Conservation (phyloP, 2,329 filamentous ascomycete genomes). For the Cryphonectria parasitica region DNA sequence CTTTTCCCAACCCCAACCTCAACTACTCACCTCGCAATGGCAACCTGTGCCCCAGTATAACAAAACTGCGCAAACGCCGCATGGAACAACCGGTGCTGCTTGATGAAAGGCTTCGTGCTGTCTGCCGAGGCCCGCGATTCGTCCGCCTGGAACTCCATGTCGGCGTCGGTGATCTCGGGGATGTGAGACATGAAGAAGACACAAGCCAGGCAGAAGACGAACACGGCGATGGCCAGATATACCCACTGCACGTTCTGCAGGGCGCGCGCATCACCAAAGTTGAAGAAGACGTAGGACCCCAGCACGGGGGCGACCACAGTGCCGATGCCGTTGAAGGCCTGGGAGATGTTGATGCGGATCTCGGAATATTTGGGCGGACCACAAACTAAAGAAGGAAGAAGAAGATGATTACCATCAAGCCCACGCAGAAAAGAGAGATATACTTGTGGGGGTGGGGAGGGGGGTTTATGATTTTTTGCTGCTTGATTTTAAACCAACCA, state of each 20-base stretch:
- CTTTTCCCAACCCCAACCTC: background rate
- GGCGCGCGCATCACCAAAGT: constrained; percentile 57
- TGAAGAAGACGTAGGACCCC: constrained; percentile 75
- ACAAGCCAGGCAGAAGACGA: constrained; percentile 67
- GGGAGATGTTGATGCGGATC: constrained; percentile 74
- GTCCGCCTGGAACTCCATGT: constrained; percentile 65
- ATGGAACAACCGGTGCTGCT: constrained; percentile 77
- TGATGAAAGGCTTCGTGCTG: constrained; percentile 62
- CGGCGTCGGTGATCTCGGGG: constrained; percentile 73
- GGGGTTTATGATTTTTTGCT: no score
- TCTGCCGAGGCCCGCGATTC: constrained; percentile 57
- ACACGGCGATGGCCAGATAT: constrained; percentile 73
- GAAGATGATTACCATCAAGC: no score
- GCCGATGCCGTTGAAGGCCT: constrained; percentile 77
- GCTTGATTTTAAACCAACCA: background rate
- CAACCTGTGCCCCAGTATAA: constrained; percentile 74
- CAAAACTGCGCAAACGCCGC: constrained; percentile 78
- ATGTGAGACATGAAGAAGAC: constrained; percentile 71
- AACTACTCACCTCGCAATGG: constrained; percentile 51
- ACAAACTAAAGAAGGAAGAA: constrained; percentile 40
- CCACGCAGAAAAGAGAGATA: no score
- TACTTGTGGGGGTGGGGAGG: no score
- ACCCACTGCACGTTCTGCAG: constrained; percentile 76
- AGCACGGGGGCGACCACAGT: constrained; percentile 74
- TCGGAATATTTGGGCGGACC: constrained; percentile 72